Base-by-base conservation (phyloP, 495 filamentous ascomycete genomes). In the Lasiosphaeris hirsuta region DNA sequence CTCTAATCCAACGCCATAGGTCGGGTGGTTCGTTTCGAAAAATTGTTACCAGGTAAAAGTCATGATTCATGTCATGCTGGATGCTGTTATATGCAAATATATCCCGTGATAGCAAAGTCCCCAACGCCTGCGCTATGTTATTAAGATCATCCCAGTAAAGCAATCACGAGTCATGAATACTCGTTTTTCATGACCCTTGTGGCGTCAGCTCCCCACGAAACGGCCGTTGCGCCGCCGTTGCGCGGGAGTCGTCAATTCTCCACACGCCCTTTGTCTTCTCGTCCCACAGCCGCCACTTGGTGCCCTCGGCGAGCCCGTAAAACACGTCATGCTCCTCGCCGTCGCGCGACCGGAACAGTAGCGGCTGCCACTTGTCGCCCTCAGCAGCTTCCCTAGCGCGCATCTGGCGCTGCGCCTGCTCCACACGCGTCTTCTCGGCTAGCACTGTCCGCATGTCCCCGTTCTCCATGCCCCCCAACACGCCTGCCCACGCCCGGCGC, bases 311-410 rank as follows among this genome's bases (percentile, higher is more conserved):
- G 40, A 71, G 45, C 19, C 58, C 23, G 39, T 67, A 62, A 39
- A 69, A 70, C 3, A 66, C 61, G 2, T 46, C 46, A 34, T 68
- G 59, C 18, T 72, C 64, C 15, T 69, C 63, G 1, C 43, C 57
- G 3, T 19, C 43, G 3, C 43, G 13, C 1, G 43, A 57, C 54
- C 54, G 47, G 47, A 78, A 78, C 54, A 78, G 63, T 49, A 89
- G 81, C 19, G 86, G 76, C 62, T 88, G 83, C 66, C 80, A 81
- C 66, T 84, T 80, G 50, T 75, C 38, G 50, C 76, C 79, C 65
- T 82, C 80, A 46, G 81, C 35, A 49, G 78, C 78, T 67, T 87
- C 84, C 54, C 77, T 80, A 35, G 78, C 76, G 70, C 88, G 84
- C 78, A 85, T 76, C 18, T 82, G 80, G 14, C 87, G 57, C 64